Conservation (phyloP, 1,284 basidiomycete species). For the Apiotrichum laibachii region DNA sequence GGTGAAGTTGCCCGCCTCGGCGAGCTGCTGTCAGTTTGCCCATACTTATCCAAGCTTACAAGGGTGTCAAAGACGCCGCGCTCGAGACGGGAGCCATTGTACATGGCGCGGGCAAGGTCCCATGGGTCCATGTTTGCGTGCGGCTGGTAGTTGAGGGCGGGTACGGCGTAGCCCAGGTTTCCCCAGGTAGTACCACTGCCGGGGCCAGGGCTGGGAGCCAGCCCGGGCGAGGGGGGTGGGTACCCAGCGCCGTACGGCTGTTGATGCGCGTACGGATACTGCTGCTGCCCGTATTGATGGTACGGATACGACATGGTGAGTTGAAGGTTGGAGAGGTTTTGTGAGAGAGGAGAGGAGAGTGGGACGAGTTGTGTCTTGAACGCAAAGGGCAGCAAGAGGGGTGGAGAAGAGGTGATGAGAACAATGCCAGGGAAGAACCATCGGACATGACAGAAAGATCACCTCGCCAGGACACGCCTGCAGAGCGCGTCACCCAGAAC, state of each 20-base stretch:
- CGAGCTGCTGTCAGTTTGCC: not conserved
- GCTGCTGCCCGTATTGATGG: no score
- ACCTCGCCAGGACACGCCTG: no score
- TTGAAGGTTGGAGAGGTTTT: no score
- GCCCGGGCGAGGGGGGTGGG: not conserved
- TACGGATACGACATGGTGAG: no score
- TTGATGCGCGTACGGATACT: not conserved
- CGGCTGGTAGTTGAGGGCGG: conserved; percentile 31
- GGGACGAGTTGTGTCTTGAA: no score
- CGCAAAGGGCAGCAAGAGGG: no score
- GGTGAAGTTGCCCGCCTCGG: not conserved
- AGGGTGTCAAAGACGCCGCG: conserved; percentile 45
- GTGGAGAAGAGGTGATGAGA: no score
- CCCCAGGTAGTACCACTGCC: not conserved
- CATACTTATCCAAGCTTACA: conserved; percentile 25
- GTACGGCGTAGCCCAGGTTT: conserved; percentile 31
- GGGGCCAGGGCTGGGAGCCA: not conserved
- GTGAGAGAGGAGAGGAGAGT: no score
- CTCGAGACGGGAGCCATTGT: conserved; percentile 23
- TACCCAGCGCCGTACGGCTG: not conserved
- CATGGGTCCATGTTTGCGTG: conserved; percentile 37
- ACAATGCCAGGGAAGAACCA: no score
- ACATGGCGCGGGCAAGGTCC: conserved; percentile 32
- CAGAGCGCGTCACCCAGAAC: no score
- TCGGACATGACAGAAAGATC: no score